Conservation (phyloP, 345 rosid species). For the Eucalyptus dawsonii region DNA sequence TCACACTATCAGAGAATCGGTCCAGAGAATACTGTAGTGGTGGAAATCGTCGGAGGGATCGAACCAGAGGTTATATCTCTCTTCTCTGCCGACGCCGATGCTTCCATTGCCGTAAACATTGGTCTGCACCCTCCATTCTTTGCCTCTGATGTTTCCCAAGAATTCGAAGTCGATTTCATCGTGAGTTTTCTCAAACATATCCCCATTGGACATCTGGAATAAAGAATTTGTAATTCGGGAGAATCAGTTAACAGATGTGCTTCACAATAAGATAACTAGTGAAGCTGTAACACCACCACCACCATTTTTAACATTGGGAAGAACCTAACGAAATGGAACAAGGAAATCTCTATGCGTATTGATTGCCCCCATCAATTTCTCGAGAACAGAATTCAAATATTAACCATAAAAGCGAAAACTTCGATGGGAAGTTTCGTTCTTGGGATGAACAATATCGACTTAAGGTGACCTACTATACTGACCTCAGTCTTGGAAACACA, state of each 20-base stretch:
- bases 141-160: conserved; percentile 96
- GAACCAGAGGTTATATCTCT: conserved; percentile 88
- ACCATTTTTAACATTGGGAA: background rate
- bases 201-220: conserved; percentile 88
- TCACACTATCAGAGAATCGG: conserved; percentile 77
- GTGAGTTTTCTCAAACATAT: conserved; percentile 81
- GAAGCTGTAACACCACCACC: background rate
- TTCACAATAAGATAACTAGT: background rate
- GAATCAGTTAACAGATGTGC: background rate
- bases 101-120: conserved; percentile 95
- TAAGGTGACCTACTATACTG: background rate
- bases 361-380: background rate
- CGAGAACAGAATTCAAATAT: background rate
- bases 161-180: conserved; percentile 97
- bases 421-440: background rate
- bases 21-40: conserved; percentile 88
- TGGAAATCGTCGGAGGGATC: conserved; percentile 94
- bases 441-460: background rate
- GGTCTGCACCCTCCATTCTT: conserved; percentile 97
- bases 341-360: background rate
- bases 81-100: conserved; percentile 80
- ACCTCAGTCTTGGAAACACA: background rate
- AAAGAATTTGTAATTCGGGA: background rate
- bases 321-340: background rate
- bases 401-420: background rate